phyloP scores from a whole-genome alignment of 2,329 filamentous ascomycete species.

The Pleoardoris graminearum region DNA sequence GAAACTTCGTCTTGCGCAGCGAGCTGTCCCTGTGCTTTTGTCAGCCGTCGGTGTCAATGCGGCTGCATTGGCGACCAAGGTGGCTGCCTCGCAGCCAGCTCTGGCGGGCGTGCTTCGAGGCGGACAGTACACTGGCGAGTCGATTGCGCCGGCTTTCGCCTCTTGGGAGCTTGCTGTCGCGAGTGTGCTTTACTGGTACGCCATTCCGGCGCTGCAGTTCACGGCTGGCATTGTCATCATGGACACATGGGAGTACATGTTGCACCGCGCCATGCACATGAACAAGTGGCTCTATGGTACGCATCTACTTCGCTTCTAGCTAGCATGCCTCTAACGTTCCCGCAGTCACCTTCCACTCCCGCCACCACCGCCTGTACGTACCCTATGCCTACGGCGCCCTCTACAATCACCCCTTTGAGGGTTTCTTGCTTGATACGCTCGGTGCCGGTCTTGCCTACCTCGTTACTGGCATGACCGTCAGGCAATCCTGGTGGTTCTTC shows the following conservation, averaged over 20 bases:
- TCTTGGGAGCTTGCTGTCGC: constrained; percentile 78
- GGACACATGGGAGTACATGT: constrained; percentile 98
- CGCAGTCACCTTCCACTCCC: constrained; percentile 83
- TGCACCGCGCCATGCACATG: constrained; percentile 94
- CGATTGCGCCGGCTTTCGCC: constrained; percentile 71
- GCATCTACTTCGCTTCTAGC: constrained; percentile 41
- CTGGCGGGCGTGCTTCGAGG: constrained; percentile 77
- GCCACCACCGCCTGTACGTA: constrained; percentile 95
- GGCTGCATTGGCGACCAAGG: constrained; percentile 71
- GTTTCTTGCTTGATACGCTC: constrained; percentile 88
- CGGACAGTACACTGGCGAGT: constrained; percentile 72
- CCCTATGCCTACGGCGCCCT: constrained; percentile 96
- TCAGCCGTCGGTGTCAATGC: constrained; percentile 76
- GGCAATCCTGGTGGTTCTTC: constrained; percentile 90
- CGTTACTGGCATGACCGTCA: constrained; percentile 75
- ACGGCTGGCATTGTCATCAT: constrained; percentile 72
- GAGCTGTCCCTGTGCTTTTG: constrained; percentile 73
- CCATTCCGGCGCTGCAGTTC: constrained; percentile 79
- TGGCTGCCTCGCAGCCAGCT: constrained; percentile 71
- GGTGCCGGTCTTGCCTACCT: constrained; percentile 86
- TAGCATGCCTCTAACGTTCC: constrained; percentile 11
- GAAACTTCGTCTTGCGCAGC: constrained; percentile 76
- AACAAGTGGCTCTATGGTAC: constrained; percentile 96
- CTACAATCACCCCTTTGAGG: constrained; percentile 95
- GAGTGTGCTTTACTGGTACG: constrained; percentile 75